Conservation (phyloP, 75 land plant species). For the Pinus taeda region DNA sequence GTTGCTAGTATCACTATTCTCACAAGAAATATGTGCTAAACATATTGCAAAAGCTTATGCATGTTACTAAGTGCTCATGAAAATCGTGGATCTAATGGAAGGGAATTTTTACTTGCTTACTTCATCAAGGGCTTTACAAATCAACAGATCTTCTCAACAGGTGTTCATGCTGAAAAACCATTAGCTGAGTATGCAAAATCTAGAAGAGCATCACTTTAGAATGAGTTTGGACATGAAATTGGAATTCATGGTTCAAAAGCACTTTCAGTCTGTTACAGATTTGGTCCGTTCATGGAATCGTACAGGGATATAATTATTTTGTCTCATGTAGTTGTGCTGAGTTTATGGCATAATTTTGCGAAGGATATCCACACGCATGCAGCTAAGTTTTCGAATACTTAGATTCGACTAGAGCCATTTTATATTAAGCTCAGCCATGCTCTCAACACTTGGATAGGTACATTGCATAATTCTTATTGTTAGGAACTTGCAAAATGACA, state of each 20-base stretch:
- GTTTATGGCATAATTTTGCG: constrained; percentile 62
- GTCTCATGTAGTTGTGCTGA: constrained; percentile 65
- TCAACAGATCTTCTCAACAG: constrained; percentile 14
- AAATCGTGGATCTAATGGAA: constrained; percentile 3
- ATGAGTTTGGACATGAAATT: constrained; percentile 49
- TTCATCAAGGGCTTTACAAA: not conserved
- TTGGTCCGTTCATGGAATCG: constrained; percentile 81
- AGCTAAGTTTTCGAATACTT: constrained; percentile 67
- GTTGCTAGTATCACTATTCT: too few relatives aligned
- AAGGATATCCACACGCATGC: constrained; percentile 75
- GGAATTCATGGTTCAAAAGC: constrained; percentile 52
- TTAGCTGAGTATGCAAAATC: constrained; percentile 61
- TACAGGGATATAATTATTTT: constrained; percentile 82
- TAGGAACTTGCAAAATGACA: constrained; percentile 91
- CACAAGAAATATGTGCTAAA: too few relatives aligned
- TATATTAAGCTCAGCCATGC: constrained; percentile 99
- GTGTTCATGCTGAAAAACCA: constrained; percentile 60
- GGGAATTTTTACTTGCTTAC: not conserved
- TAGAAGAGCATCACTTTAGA: constrained; percentile 57
- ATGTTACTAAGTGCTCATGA: not conserved
- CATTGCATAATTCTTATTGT: constrained; percentile 84
- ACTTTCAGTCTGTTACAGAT: constrained; percentile 33
- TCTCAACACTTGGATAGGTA: constrained; percentile 88
- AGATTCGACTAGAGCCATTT: constrained; percentile 84
- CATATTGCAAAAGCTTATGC: too few relatives aligned